Evolutionary conservation across 495 filamentous ascomycete species (phyloP), one percentile per base, ranked within the genome.

Genomic region (Neurospora africana): DNA sequence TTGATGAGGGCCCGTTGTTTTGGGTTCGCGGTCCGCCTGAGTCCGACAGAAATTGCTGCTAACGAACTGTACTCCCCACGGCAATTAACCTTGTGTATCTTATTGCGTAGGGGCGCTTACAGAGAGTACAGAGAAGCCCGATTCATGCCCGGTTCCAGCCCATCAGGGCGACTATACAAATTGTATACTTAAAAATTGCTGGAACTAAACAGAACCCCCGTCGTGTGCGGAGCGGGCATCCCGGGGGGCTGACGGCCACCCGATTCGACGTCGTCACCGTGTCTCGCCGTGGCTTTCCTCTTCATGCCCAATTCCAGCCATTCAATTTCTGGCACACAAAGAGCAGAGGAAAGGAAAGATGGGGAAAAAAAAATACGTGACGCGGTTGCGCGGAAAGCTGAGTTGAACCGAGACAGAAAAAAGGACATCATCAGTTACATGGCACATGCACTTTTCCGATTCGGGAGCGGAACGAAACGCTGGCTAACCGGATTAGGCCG

Each of bases 281-380:
- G 72, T 73, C 70, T 65, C 53, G 53, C 27, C 53, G 27, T 30
- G 27, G 53, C 21, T 44, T 47, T 67, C 30, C 37, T 68, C 71
- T 74, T 74, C 27, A 72, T 74, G 78, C 78, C 78, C 78, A 78
- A 79, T 76, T 71, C 77, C 76, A 75, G 73, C 76, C 73, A 68
- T 74, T 44, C 53, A 70, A 72, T 72, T 75, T 74, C 68, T 35
- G 15, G 53, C 53, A 10, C 3, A 15, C 27, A 65, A 65, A 8
- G 23, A 30, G 47, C 47, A 61, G 47, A 61, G 47, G 13, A 58
- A 27, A 15, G 11, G 10, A 15, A 30, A 15, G 11, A 15, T 27
- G 8, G 8, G 9, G 8, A 21, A 11, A 5, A 11, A 47, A 47
- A 47, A 47, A 8, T 21, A 7, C 7, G 43, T 21, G 43, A 47